Evolutionary conservation across 2,329 filamentous ascomycete genomes (phyloP), one percentile per base, ranked within the genome.

Genomic region (Trichoderma sp.): DNA sequence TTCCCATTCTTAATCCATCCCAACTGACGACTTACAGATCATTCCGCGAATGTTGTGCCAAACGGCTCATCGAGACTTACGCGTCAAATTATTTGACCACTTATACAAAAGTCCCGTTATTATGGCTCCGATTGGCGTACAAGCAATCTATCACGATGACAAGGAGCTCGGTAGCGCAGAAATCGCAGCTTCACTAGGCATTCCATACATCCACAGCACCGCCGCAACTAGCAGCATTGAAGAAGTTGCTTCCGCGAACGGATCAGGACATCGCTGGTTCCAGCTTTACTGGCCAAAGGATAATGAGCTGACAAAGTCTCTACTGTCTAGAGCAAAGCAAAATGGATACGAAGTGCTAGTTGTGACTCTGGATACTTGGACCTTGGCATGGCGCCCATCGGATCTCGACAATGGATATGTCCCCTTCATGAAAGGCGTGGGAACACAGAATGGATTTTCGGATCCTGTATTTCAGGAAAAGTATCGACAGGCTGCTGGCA

Each of bases 1-100:
- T 0, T 11, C 43, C 2, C 11, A 1, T 0, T 20, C 0, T 11
- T 11, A 4, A 20, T 11, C 3, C 43, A 47, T 5, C 11, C 0
- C 43, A 1, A 47, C 17, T 47, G 43, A 47, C 43, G 3, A 47
- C 43, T 8, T 5, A 5, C 8, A 47, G 43, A 47, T 47, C n/a
- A 47, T 47, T 2, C 39, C 39, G 1, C 39, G 39, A 47, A n/a
- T 47, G 39, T 47, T 47, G 1, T 47, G 39, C 4, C 39, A 47
- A 47, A 47, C 39, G 15, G 2, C 39, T n/a, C 39, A 47, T 47
- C 39, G 39, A 17, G 39, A 47, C 4, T n/a, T 47, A 4, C 1
- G 39, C 3, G 39, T 47, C 39, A 47, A 47, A 9, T 47, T 47
- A n/a, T 47, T 47, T 47, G 39, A 47, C 4, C 8, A 11, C 3